Base-by-base conservation (phyloP, 306 rosid species). In the Coriaria nepalensis region DNA sequence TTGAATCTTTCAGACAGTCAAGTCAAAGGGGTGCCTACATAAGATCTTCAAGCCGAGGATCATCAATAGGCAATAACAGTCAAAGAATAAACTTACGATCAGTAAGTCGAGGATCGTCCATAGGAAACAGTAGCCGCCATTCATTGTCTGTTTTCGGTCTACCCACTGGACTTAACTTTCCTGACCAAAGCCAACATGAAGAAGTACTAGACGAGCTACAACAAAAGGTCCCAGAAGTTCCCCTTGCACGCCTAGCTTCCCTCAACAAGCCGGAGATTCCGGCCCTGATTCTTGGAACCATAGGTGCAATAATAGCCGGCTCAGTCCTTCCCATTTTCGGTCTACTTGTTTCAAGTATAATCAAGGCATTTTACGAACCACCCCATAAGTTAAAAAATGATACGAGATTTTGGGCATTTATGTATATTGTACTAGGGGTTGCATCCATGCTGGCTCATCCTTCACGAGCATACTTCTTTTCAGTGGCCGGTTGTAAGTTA, bases 201-300 rank as follows among this genome's bases (percentile, higher is more conserved):
- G 13, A 7, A 49, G 49, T 33, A 10, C 39, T 32, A 6, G 35
- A 6, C 11, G 7, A 11, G 6, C 15, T 56, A 38, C 47, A 52
- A 42, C 57, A 79, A 61, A 4, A 66, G 57, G 43, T 33, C 52
- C 78, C 66, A 35, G 43, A 64, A 11, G 77, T 82, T 54, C 67
- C 92, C 4, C 67, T 87, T 8, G 38, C 68, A 46, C 96, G 94
- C 73, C 80, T 87, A 38, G 92, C 80, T 47, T 54, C 76, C 66
- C 84, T 82, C 15, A 87, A 87, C 81, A 87, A 82, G 72, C 96
- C 94, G 14, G 96, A 87, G 82, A 79, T 87, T 45, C 96, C 82
- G 6, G 73, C 69, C 33, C 67, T 87, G 35, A 13, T 87, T 4
- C 6, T 79, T 41, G 94, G 96, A 60, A 59, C 75, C 8, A 6